These are phyloP conservation scores for Boechera divaricarpa DNA, from an alignment of 345 rosid species.

Conservation along the genomic window DNA sequence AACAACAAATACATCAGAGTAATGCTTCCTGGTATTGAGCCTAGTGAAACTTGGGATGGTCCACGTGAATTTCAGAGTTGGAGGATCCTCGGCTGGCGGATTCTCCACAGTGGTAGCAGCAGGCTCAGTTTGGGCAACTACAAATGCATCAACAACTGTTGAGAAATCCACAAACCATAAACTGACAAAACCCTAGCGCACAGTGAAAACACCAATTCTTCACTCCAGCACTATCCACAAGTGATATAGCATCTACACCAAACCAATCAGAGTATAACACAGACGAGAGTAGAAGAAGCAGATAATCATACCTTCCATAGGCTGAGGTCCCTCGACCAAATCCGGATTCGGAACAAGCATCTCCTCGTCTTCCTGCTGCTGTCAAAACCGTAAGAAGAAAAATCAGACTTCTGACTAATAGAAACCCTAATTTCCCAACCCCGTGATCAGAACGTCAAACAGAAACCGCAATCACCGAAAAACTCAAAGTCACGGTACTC, in stretches of 20 bases:
- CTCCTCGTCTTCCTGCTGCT: slow-evolving; percentile 95
- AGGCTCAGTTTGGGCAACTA: slow-evolving; percentile 65
- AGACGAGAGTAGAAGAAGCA: neutral
- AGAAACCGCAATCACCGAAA: slow-evolving; percentile 24
- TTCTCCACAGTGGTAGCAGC: slow-evolving; percentile 65
- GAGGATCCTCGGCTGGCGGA: slow-evolving; percentile 84
- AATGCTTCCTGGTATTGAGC: slow-evolving; percentile 80
- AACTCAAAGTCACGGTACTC: slow-evolving; percentile 12
- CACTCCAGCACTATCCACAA: slow-evolving; percentile 32
- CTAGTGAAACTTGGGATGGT: slow-evolving; percentile 71
- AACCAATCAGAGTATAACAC: neutral
- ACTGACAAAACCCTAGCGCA: slow-evolving; percentile 44
- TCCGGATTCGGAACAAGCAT: slow-evolving; percentile 92
- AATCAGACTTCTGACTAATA: slow-evolving; percentile 26
- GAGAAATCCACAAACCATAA: slow-evolving; percentile 24
- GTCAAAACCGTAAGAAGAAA: slow-evolving; percentile 23
- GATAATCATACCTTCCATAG: slow-evolving; percentile 73
- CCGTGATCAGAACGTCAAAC: slow-evolving; percentile 27
- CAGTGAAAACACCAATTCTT: slow-evolving; percentile 33
- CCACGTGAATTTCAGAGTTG: slow-evolving; percentile 79
- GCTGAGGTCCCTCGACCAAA: slow-evolving; percentile 86
- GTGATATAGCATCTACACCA: slow-evolving; percentile 23
- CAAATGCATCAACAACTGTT: slow-evolving; percentile 37
- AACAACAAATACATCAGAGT: slow-evolving; percentile 76
- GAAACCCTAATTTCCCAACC: slow-evolving; percentile 37